Conservation (phyloP, 2,329 filamentous ascomycete genomes). For the Colletotrichum sp. region DNA sequence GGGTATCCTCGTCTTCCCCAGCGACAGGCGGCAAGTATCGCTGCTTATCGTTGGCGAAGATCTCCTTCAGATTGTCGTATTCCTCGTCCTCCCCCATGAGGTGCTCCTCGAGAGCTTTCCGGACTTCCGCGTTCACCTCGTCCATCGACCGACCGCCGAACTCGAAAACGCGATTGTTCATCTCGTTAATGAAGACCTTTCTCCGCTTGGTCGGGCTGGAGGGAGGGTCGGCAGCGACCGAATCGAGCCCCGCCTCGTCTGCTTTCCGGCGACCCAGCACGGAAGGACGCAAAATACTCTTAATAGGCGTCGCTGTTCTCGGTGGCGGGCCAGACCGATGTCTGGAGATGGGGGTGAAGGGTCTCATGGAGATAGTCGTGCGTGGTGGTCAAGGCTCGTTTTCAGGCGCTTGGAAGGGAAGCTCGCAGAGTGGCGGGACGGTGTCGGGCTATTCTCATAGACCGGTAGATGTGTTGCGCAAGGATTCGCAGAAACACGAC, state of each 20-base stretch:
- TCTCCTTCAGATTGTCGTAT: conserved; percentile 65
- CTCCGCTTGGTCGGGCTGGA: conserved; percentile 57
- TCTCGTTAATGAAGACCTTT: conserved; percentile 63
- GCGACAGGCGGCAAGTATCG: conserved; percentile 41
- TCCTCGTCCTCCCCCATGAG: conserved; percentile 61
- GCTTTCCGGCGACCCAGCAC: conserved; percentile 49
- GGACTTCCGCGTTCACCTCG: conserved; percentile 59
- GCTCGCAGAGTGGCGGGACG: neutral
- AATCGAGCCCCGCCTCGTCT: conserved; percentile 45
- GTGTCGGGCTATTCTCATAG: conserved; percentile 25
- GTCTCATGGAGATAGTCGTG: conserved; percentile 29
- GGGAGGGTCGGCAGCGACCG: conserved; percentile 37
- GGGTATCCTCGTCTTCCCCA: conserved; percentile 47
- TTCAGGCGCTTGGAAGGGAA: neutral
- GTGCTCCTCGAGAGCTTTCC: conserved; percentile 61
- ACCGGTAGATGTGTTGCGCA: conserved; percentile 24
- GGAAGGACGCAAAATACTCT: conserved; percentile 56
- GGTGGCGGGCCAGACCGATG: conserved; percentile 34
- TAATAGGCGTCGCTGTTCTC: conserved; percentile 46
- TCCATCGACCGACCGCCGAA: conserved; percentile 57
- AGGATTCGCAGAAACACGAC: conserved; percentile 17
- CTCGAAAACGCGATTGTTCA: conserved; percentile 60
- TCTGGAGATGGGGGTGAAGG: conserved; percentile 38
- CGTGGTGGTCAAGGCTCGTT: neutral
- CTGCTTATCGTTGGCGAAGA: conserved; percentile 57